These are phyloP conservation scores for Chondrostereum purpureum DNA, from an alignment of 1,284 basidiomycete genomes.

Conservation along the genomic window DNA sequence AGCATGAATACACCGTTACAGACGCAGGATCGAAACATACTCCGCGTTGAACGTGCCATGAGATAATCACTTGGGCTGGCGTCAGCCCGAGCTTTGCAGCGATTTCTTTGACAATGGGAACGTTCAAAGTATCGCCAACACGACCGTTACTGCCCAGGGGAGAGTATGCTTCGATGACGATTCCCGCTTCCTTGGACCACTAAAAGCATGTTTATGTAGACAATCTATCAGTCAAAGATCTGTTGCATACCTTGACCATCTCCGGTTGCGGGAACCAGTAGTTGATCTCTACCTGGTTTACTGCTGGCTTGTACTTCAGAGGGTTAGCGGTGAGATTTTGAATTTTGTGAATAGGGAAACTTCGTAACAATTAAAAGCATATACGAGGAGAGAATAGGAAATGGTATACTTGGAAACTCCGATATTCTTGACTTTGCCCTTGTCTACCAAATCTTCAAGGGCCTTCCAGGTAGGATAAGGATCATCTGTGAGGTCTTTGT, in stretches of 20 bases:
- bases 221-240: background rate
- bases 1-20: constrained; percentile 1
- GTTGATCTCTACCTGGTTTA: constrained; percentile 81
- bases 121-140: constrained; percentile 46
- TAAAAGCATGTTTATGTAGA: constrained; percentile 15
- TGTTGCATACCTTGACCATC: constrained; percentile 51
- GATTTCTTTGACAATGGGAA: constrained; percentile 54
- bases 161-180: constrained; percentile 75
- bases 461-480: constrained; percentile 81
- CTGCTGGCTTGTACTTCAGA: constrained; percentile 68
- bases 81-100: constrained; percentile 63
- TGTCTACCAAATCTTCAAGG: constrained; percentile 73
- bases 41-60: constrained; percentile 76
- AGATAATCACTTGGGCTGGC: constrained; percentile 74
- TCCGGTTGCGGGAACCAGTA: constrained; percentile 81
- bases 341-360: constrained; percentile 55
- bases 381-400: constrained; percentile 3
- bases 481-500: constrained; percentile 62
- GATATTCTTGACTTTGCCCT: constrained; percentile 78
- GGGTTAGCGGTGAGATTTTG: constrained; percentile 64
- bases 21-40: constrained; percentile 30
- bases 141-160: constrained; percentile 64
- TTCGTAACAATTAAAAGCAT: constrained; percentile 16
- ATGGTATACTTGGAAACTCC: constrained; percentile 72
- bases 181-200: constrained; percentile 58